phyloP scores from a whole-genome alignment of 225 moss, liverwort and hornwort genomes.

The Climacium dendroides region DNA sequence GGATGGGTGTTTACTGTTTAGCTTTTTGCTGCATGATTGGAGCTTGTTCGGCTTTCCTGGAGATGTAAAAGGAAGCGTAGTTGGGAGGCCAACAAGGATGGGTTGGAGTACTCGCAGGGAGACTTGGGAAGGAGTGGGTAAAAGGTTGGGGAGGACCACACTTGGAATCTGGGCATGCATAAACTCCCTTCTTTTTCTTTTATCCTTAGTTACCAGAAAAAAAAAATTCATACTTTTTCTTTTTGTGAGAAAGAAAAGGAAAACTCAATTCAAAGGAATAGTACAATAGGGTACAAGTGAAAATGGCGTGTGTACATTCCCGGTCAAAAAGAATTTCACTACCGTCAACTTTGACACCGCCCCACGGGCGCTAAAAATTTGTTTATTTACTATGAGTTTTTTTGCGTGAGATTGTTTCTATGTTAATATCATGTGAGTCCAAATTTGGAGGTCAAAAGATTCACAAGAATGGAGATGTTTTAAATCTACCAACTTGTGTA shows the following conservation, averaged over 20 bases:
- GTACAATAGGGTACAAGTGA: background rate
- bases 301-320: background rate
- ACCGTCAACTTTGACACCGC: too few species aligned
- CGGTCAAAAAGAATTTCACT: background rate
- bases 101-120: too few species aligned
- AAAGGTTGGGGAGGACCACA: background rate
- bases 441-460: background rate
- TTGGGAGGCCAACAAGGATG: constrained; percentile 14
- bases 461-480: accelerated
- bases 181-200: background rate
- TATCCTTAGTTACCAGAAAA: too few species aligned
- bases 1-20: background rate
- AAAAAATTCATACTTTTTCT: too few species aligned
- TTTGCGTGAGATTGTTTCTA: background rate
- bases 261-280: background rate
- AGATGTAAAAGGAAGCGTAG: background rate
- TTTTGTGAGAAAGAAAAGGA: accelerated
- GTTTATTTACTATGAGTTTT: background rate
- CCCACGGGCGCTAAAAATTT: too few species aligned
- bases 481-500: background rate
- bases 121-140: background rate
- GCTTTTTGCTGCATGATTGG: background rate
- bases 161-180: background rate
- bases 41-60: background rate
- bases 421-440: too few species aligned